Base-by-base conservation (phyloP, 179 eudicot genomes). In the Spinacia oleracea region DNA sequence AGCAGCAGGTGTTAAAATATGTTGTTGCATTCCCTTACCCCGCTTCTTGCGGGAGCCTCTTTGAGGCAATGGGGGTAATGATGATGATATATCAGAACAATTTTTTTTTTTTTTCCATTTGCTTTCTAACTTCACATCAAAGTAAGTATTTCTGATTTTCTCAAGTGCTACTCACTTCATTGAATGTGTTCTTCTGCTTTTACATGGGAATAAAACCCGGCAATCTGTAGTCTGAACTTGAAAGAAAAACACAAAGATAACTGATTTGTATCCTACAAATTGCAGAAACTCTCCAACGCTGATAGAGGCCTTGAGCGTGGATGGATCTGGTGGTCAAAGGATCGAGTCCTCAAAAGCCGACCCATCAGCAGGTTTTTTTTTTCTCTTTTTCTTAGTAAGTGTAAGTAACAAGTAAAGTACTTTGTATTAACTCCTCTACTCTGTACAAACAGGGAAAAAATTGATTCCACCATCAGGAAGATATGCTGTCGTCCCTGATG, bases 291-390 rank as follows among this genome's bases (percentile, higher is more conserved):
- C 81, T 50, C 97, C 97, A 16, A 89, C 82, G 73, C 89, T 93
- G 32, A 83, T 96, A 83, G 96, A 96, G 82, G 88, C 87, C 56
- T 87, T 96, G 77, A 96, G 99, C 77, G 79, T 78, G 82, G 99
- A 95, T 85, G 98, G 98, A 84, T 84, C 97, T 60, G 83, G 90
- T 72, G 89, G 88, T 73, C 95, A 89, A 75, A 90, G 77, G 73
- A 87, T 96, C 42, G 87, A 81, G 78, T 51, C 85, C 34, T 83
- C 85, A 16, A 81, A 73, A 70, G 82, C 82, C 23, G 87, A 81
- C 80, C 86, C 86, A 53, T 72, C 77, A 45, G 75, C 88, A 87
- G 89, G 89, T 87, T 21, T 32, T 31, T 18, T 60, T 40, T 45
- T 31, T 59, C 7, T 51, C 63, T 20, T 9, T 50, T 7, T 34